Evolutionary conservation across 495 filamentous ascomycete genomes (phyloP).

Genomic region (Mycothermus thermophilus): DNA sequence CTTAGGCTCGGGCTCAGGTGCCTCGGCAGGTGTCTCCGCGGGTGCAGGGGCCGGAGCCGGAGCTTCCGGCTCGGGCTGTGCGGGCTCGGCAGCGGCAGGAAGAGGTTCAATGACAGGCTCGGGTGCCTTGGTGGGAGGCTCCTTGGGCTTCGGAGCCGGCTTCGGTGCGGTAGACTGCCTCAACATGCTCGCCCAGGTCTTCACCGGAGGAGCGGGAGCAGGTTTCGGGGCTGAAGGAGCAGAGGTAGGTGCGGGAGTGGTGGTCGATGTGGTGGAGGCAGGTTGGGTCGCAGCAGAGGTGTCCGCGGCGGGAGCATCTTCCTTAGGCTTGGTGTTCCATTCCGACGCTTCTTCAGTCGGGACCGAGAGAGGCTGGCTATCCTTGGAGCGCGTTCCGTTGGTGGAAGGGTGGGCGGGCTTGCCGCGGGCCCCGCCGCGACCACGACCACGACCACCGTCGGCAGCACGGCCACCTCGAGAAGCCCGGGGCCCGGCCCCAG

Average conservation of each 20-base stretch:
- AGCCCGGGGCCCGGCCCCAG: constrained; percentile 24
- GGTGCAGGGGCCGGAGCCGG: constrained; percentile 17
- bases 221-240: constrained; percentile 17
- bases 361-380: constrained; percentile 33
- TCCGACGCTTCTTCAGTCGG: constrained; percentile 34
- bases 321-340: constrained; percentile 26
- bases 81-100: constrained; percentile 21
- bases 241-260: constrained; percentile 11
- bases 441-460: constrained; percentile 55
- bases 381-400: constrained; percentile 35
- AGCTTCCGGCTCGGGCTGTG: constrained; percentile 23
- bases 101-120: constrained; percentile 28
- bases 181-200: constrained; percentile 46
- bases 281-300: constrained; percentile 5
- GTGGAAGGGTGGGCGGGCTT: constrained; percentile 37
- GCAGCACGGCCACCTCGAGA: constrained; percentile 52
- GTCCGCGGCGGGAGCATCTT: constrained; percentile 16
- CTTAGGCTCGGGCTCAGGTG: constrained; percentile 12
- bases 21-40: too few relatives aligned
- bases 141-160: constrained; percentile 31
- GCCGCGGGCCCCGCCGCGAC: constrained; percentile 49
- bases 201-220: constrained; percentile 25
- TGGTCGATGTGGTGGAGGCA: constrained; percentile 10
- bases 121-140: constrained; percentile 25
- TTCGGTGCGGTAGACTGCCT: constrained; percentile 32